Evolutionary conservation across 2,329 filamentous ascomycete species (phyloP).

Genomic region (Aureobasidium uvarum): DNA sequence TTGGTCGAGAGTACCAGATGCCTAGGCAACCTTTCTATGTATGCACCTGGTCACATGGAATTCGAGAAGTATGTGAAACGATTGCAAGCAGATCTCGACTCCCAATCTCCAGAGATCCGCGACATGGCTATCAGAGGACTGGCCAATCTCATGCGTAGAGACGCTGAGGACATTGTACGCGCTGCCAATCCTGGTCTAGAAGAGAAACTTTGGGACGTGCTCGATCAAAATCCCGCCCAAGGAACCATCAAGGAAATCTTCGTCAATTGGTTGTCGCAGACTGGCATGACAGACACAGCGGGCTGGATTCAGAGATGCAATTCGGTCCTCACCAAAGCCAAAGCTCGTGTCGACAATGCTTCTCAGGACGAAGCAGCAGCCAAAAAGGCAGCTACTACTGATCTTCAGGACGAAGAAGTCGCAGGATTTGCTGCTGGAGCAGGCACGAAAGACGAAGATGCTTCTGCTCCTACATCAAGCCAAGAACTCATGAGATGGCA

Average conservation of each 20-base stretch:
- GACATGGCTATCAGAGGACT: conserved; percentile 83
- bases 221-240: conserved; percentile 74
- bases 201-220: conserved; percentile 85
- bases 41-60: conserved; percentile 83
- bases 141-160: conserved; percentile 91
- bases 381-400: conserved; percentile 54
- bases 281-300: conserved; percentile 72
- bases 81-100: conserved; percentile 74
- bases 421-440: conserved; percentile 85
- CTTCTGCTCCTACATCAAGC: conserved; percentile 47
- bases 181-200: conserved; percentile 77
- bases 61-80: conserved; percentile 79
- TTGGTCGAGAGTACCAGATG: conserved; percentile 77
- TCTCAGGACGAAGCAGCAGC: conserved; percentile 46
- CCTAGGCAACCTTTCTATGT: conserved; percentile 86
- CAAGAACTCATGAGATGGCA: conserved; percentile 95
- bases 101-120: conserved; percentile 65
- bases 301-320: conserved; percentile 91
- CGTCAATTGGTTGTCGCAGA: conserved; percentile 90
- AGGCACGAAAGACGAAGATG: conserved; percentile 52
- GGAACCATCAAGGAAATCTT: conserved; percentile 83
- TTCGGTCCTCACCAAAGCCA: conserved; percentile 82
- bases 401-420: conserved; percentile 93
- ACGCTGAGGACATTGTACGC: conserved; percentile 76
- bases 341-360: conserved; percentile 57